Evolutionary conservation across 257 asterid species (phyloP), one percentile per base, ranked within the genome.

Genomic region (Nyctanthes arbortristis): DNA sequence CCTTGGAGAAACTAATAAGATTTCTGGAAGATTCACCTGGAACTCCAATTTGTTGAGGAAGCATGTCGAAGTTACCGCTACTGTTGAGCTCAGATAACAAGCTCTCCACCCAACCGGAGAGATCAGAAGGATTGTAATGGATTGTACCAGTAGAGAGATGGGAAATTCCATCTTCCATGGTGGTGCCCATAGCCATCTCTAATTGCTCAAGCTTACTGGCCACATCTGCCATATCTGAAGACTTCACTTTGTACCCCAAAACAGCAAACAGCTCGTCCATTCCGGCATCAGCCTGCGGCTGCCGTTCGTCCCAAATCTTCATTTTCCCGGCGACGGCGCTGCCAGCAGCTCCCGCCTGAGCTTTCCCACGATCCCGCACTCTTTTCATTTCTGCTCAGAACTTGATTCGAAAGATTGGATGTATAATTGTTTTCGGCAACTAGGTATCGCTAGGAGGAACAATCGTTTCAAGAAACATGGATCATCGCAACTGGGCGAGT

Each of bases 241-340:
- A 78, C 81, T 82, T 89, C 10, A 92, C 89, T 10, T 87, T 89
- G 83, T 92, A 92, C 0, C 96, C 97, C 66, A 91, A 43, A 11
- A 85, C 93, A 1, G 96, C 96, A 27, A 91, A 78, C 0, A 91
- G 89, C 77, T 87, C 97, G 61, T 92, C 96, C 93, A 83, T 86
- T 7, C 95, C 96, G 1, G 86, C 82, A 39, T 86, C 97, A 29
- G 83, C 79, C 76, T 65, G 79, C 58, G 52, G 67, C 54, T 66
- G 81, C 72, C 72, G 74, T 32, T 87, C 87, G 30, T 72, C 72
- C 91, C 91, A 90, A 75, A 74, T 77, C 90, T 84, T 86, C 0
- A 60, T 20, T 66, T 84, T 85, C 0, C 77, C 81, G 27, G 79
- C 2, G 68, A 22, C n/a, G n/a, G n/a, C n/a, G n/a, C n/a, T 6